Percentiles rank a stretch among this genome's conserved stretches.
phyloP scores from a whole-genome alignment of 2,329 filamentous ascomycete genomes.

The Clarireedia hainanense region DNA sequence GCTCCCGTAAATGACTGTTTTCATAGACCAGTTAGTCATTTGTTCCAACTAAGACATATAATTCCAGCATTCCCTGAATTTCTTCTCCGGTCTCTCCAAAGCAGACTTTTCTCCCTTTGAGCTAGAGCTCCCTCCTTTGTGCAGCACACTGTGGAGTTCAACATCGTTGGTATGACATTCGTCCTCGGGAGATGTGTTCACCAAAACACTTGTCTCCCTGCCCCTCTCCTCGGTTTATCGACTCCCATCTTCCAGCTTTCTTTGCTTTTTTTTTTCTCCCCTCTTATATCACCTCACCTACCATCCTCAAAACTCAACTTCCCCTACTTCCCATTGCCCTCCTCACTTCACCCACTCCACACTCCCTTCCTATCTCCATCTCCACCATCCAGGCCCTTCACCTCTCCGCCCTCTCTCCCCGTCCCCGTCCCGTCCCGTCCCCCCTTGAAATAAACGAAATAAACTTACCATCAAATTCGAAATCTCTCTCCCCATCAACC shows the following conservation, averaged over 20 bases:
- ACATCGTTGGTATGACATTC: too few species aligned
- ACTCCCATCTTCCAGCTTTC: not conserved
- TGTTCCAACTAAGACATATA: not conserved
- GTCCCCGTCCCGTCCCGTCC: too few species aligned
- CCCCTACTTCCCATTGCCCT: not conserved
- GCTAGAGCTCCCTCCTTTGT: too few species aligned
- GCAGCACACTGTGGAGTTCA: too few species aligned
- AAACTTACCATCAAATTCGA: conserved; percentile 6
- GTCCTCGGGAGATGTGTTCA: too few species aligned
- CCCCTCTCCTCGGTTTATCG: not conserved
- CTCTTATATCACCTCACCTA: not conserved
- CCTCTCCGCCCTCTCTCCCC: not conserved
- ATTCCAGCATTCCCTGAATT: too few species aligned
- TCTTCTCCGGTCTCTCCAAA: not conserved
- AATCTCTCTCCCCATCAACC: conserved; percentile 1
- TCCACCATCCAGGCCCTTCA: not conserved
- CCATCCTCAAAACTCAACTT: not conserved
- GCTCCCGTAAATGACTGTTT: conserved; percentile 2
- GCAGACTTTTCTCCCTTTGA: not conserved
- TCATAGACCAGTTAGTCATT: not conserved
- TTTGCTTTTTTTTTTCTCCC: not conserved
- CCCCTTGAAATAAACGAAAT: not conserved
- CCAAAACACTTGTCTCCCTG: not conserved
- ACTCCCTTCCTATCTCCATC: not conserved
- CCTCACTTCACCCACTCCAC: not conserved